Evolutionary conservation across 768 basidiomycete species (phyloP).

Genomic region (Rhodosporidiobolus odoratus): DNA sequence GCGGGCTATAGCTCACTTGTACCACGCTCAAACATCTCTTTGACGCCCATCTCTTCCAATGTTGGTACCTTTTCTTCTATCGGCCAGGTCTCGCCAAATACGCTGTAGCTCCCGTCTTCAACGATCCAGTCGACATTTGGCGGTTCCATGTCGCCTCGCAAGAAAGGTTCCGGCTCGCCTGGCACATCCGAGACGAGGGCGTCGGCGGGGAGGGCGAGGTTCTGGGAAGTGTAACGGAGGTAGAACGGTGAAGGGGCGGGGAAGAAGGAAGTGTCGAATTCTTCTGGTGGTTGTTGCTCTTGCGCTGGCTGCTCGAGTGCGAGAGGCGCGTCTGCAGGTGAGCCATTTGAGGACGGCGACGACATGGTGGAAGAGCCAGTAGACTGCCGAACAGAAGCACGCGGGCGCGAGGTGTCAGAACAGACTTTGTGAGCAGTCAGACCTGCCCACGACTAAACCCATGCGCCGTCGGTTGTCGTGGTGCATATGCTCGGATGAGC

Average conservation of each 20-base stretch:
- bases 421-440: too few relatives aligned
- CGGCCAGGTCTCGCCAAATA: conserved; percentile 86
- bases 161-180: conserved; percentile 51
- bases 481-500: too few relatives aligned
- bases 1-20: conserved; percentile 51
- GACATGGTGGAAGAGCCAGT: too few relatives aligned
- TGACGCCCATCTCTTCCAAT: conserved; percentile 71
- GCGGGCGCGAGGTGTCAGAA: too few relatives aligned
- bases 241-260: conserved; percentile 84
- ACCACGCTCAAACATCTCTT: conserved; percentile 71
- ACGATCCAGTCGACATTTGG: conserved; percentile 87
- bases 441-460: too few relatives aligned
- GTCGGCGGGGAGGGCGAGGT: conserved; percentile 62
- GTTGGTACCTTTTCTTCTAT: conserved; percentile 79
- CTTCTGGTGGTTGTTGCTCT: conserved; percentile 1
- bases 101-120: conserved; percentile 72
- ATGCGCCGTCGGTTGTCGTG: too few relatives aligned
- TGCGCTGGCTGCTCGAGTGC: too few relatives aligned
- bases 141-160: conserved; percentile 59
- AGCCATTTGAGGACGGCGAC: too few relatives aligned
- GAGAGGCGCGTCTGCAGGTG: too few relatives aligned
- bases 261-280: conserved; percentile 51
- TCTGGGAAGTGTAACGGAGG: conserved; percentile 66
- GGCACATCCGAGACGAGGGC: conserved; percentile 44
- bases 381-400: too few relatives aligned